Percentiles rank a stretch among this genome's conserved stretches.
Evolutionary conservation across 495 filamentous ascomycete genomes (phyloP).

Genomic region (Neurospora hispaniola): DNA sequence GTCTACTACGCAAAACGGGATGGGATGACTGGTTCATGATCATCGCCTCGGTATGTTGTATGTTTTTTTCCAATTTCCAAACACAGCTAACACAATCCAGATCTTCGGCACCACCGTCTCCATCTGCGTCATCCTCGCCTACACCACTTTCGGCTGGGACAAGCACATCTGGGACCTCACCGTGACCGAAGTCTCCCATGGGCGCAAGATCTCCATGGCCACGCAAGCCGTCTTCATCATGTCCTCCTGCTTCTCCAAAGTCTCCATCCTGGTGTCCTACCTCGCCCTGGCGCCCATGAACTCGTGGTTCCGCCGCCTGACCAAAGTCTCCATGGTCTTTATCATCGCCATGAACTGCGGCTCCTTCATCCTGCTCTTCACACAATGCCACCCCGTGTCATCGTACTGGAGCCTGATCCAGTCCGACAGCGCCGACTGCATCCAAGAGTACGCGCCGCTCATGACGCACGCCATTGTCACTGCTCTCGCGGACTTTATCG

Average conservation of each 20-base stretch:
- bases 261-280: conserved; percentile 42
- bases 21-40: conserved; percentile 25
- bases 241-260: conserved; percentile 28
- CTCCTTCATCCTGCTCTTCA: conserved; percentile 26
- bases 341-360: conserved; percentile 13
- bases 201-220: conserved; percentile 20
- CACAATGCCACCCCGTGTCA: conserved; percentile 20
- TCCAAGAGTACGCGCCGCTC: conserved; percentile 17
- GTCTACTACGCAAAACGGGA: conserved; percentile 8
- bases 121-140: conserved; percentile 17
- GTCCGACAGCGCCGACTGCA: conserved; percentile 8
- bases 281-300: conserved; percentile 35
- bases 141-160: conserved; percentile 15
- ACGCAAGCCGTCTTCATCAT: conserved; percentile 18
- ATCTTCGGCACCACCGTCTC: conserved; percentile 14
- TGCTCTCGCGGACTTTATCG: conserved; percentile 27
- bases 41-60: not conserved
- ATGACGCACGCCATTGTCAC: conserved; percentile 20
- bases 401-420: conserved; percentile 25
- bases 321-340: conserved; percentile 13
- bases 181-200: conserved; percentile 1
- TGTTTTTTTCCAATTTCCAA: not conserved
- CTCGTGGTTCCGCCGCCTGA: conserved; percentile 27
- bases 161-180: conserved; percentile 19
- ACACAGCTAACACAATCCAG: conserved; percentile 1